phyloP scores from a whole-genome alignment of 441 rosid genomes.

The Macaranga tanarius region DNA sequence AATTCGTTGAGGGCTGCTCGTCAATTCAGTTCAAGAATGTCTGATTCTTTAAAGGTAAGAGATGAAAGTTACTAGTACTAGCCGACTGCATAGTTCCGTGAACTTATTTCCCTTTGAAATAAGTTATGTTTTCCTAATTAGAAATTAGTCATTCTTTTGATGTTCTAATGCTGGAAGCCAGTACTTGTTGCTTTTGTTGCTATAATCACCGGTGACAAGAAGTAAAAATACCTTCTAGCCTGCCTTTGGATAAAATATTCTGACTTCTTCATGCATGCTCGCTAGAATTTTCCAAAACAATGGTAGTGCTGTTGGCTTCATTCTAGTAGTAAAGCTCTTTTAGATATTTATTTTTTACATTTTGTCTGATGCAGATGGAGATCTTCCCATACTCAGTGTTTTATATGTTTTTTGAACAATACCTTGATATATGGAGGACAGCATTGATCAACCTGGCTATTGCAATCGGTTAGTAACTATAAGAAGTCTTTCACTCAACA shows the following conservation, averaged over 20 bases:
- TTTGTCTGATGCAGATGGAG: slow-evolving; percentile 68
- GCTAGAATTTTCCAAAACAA: not conserved
- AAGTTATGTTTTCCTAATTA: slow-evolving; percentile 17
- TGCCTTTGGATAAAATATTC: not conserved
- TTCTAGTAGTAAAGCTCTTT: not conserved
- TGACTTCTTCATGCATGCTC: slow-evolving; percentile 8
- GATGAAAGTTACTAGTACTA: slow-evolving; percentile 3
- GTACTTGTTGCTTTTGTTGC: slow-evolving; percentile 5
- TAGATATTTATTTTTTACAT: slow-evolving; percentile 12
- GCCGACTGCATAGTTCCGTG: slow-evolving; percentile 3
- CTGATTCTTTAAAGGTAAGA: slow-evolving; percentile 79
- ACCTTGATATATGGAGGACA: slow-evolving; percentile 95
- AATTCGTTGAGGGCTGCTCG: slow-evolving; percentile 94
- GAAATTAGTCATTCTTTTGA: slow-evolving; percentile 7
- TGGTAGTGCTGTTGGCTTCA: slow-evolving; percentile 4
- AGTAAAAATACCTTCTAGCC: slow-evolving; percentile 9
- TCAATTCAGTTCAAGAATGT: slow-evolving; percentile 73
- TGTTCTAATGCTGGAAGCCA: not conserved
- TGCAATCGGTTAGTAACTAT: slow-evolving; percentile 75
- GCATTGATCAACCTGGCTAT: slow-evolving; percentile 92
- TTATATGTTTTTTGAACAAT: slow-evolving; percentile 98
- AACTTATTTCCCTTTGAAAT: slow-evolving; percentile 7
- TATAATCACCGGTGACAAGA: not conserved
- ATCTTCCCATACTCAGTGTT: slow-evolving; percentile 97
- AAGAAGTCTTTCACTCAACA: slow-evolving; percentile 17